These are phyloP conservation scores for Stephania yunnanensis DNA, from an alignment of 164 flowering plant genomes.

Conservation along the genomic window DNA sequence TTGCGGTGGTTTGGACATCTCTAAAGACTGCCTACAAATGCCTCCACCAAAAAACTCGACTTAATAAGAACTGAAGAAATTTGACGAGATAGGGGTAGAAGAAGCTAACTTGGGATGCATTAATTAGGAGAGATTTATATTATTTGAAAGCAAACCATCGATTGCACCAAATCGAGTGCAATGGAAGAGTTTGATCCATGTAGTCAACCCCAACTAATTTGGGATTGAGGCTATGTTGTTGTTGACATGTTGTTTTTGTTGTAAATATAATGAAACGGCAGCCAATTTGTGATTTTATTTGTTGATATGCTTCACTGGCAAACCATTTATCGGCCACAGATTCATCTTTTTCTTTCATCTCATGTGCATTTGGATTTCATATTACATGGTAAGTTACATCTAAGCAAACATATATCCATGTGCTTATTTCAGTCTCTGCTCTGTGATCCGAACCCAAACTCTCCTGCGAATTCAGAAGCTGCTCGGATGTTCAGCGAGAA, in stretches of 20 bases:
- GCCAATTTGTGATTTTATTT: not conserved
- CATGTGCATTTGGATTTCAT: not conserved
- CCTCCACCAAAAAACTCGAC: too few relatives aligned
- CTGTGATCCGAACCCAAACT: conserved; percentile 83
- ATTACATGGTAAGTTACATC: not conserved
- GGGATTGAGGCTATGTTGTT: too few relatives aligned
- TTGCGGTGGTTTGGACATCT: too few relatives aligned
- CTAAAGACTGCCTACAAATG: too few relatives aligned
- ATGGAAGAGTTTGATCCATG: too few relatives aligned
- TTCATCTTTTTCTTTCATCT: not conserved
- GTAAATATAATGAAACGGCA: not conserved
- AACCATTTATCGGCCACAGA: not conserved
- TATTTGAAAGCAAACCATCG: too few relatives aligned
- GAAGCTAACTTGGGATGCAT: too few relatives aligned
- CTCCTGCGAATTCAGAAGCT: conserved; percentile 91
- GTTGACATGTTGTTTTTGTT: not conserved
- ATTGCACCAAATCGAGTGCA: too few relatives aligned
- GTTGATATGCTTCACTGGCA: not conserved
- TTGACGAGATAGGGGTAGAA: too few relatives aligned
- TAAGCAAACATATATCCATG: not conserved
- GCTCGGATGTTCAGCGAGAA: conserved; percentile 80
- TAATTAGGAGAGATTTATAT: too few relatives aligned
- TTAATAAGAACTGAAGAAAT: too few relatives aligned
- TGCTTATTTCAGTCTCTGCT: conserved; percentile 58
- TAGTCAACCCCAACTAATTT: too few relatives aligned